Percentiles rank a stretch among this genome's conserved stretches.
These are phyloP conservation scores for Coleophoma eucalyptorum DNA, from an alignment of 2,329 filamentous ascomycete genomes.

Conservation along the genomic window DNA sequence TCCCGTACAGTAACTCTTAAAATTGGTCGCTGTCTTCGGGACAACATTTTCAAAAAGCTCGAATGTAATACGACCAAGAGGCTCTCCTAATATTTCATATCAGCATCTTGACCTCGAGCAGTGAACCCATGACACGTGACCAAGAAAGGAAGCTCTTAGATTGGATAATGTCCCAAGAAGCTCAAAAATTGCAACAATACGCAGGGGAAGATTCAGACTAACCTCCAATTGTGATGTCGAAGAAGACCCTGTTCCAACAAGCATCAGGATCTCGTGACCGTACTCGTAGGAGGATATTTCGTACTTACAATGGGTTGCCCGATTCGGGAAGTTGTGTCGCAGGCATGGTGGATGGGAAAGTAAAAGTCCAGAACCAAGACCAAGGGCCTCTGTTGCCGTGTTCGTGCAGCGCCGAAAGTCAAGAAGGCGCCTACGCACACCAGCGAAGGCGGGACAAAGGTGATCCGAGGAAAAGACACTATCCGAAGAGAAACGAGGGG, in stretches of 20 bases:
- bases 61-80: slow-evolving; percentile 82
- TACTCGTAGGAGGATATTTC: background rate
- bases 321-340: slow-evolving; percentile 35
- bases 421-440: background rate
- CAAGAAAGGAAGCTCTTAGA: background rate
- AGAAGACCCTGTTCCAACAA: slow-evolving; percentile 39
- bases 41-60: slow-evolving; percentile 84
- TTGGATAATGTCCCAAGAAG: background rate
- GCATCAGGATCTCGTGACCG: slow-evolving; percentile 12
- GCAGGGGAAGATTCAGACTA: slow-evolving; percentile 26
- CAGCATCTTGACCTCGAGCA: background rate
- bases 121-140: slow-evolving; percentile 20
- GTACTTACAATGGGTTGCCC: slow-evolving; percentile 39
- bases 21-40: slow-evolving; percentile 91
- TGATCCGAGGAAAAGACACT: too few relatives aligned
- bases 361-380: background rate
- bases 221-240: slow-evolving; percentile 79
- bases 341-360: slow-evolving; percentile 23
- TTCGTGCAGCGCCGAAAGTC: background rate
- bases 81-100: slow-evolving; percentile 58
- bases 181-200: slow-evolving; percentile 4
- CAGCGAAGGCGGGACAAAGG: too few relatives aligned
- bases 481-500: too few relatives aligned
- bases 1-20: slow-evolving; percentile 94
- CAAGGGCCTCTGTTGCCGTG: too few relatives aligned